Evolutionary conservation across 805 yeast species (phyloP), one percentile per base, ranked within the genome.

Genomic region (Candida boleticola): DNA sequence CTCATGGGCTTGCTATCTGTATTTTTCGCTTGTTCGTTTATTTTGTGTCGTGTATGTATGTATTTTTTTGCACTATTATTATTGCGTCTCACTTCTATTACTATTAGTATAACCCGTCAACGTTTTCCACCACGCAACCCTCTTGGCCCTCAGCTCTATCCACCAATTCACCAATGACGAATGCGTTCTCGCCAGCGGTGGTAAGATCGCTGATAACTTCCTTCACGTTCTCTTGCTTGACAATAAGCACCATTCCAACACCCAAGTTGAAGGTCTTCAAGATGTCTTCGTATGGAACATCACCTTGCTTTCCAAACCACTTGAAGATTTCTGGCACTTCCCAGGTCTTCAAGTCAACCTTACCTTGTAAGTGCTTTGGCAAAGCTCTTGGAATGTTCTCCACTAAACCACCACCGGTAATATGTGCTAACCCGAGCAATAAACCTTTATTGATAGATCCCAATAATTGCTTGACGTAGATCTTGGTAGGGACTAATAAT

Each of bases 331-430:
- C 83, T 29, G 96, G 95, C 26, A 93, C 82, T 49, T 80, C 78
- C 96, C 98, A 92, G 7, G 78, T 68, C 42, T 67, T 68, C 60
- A 85, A 82, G 62, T 92, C 96, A 39, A 93, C 79, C 50, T 72
- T 73, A 11, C 97, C 99, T 54, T 83, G 82, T 47, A 93, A 71
- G 53, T 80, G 65, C 44, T 78, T 67, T 44, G 99, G 99, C 47
- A 93, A 73, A 16, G 96, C 93, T 61, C 99, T 81, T 41, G 99
- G 99, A 44, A 92, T 82, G 65, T 93, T 93, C 66, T 93, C 99
- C 22, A 93, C 83, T 41, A 93, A 74, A 40, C 99, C 99, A 63
- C 99, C 99, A 47, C 99, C 99, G 19, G 99, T 93, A 57, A 93
- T 93, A 58, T 93, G 96, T 2, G 99, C 96, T 59, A 93, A 76